phyloP scores from a whole-genome alignment of 192 early-diverging fungal species.

The Coemansia sp. region DNA sequence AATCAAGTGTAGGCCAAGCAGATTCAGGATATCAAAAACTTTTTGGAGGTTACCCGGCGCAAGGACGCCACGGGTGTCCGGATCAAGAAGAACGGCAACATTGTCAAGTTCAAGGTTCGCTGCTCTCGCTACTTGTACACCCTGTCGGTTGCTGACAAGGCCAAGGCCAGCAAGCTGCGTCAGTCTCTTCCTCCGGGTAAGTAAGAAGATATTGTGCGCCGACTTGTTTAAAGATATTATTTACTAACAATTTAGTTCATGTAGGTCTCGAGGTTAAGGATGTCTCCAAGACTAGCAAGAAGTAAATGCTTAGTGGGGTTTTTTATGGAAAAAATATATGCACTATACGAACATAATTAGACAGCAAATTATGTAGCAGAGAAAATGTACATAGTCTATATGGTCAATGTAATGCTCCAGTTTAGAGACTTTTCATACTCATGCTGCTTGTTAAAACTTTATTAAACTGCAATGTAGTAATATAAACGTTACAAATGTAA shows the following conservation, averaged over 20 bases:
- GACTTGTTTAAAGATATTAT: not conserved
- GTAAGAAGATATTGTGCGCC: not conserved
- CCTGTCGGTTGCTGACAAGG: constrained; percentile 87
- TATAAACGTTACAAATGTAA: too few species aligned
- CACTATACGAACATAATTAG: too few species aligned
- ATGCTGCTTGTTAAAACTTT: too few species aligned
- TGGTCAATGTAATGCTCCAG: too few species aligned
- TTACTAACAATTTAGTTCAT: not conserved
- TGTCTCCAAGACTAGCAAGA: constrained; percentile 16
- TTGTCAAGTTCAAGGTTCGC: constrained; percentile 98
- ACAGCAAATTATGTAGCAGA: too few species aligned
- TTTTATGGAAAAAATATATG: too few species aligned
- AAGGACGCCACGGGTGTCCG: constrained; percentile 94
- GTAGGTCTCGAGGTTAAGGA: constrained; percentile 23
- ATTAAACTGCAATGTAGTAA: too few species aligned
- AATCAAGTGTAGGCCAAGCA: constrained; percentile 81
- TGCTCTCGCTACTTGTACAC: constrained; percentile 99
- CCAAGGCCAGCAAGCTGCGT: constrained; percentile 94
- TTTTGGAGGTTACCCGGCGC: constrained; percentile 91
- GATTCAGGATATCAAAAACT: constrained; percentile 97
- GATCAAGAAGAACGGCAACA: constrained; percentile 92
- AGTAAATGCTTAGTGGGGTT: constrained; percentile 49
- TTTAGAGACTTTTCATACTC: too few species aligned
- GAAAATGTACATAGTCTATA: too few species aligned
- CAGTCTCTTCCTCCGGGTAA: constrained; percentile 87